Conservation (phyloP, 2,329 filamentous ascomycete species). For the Neurospora sp. region DNA sequence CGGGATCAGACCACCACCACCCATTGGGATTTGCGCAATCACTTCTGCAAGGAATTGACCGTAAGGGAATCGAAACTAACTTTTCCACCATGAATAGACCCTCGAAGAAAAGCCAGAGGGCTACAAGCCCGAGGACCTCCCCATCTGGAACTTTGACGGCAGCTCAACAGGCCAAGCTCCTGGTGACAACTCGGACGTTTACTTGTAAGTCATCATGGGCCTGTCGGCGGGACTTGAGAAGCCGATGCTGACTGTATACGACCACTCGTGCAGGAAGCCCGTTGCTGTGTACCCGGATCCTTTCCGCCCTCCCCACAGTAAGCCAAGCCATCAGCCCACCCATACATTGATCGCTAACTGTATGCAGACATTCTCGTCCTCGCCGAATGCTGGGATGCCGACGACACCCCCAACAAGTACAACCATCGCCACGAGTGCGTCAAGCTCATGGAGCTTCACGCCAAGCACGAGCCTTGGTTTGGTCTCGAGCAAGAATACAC, state of each 20-base stretch:
- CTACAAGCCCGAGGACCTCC: conserved; percentile 42
- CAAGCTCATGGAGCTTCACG: conserved; percentile 80
- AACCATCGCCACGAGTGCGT: conserved; percentile 89
- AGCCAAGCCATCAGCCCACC: neutral
- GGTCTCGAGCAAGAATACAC: conserved; percentile 90
- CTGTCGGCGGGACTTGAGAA: no score
- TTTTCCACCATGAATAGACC: conserved; percentile 27
- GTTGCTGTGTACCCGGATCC: conserved; percentile 37
- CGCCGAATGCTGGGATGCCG: conserved; percentile 67
- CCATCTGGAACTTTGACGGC: conserved; percentile 40
- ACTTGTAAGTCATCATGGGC: conserved; percentile 50
- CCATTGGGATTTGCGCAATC: neutral
- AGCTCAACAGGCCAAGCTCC: conserved; percentile 88
- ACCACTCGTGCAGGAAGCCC: neutral
- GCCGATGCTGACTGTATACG: no score
- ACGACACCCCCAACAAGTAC: conserved; percentile 86
- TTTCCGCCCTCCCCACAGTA: conserved; percentile 39
- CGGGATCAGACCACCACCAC: neutral
- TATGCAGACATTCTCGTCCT: conserved; percentile 56
- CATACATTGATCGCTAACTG: conserved; percentile 1
- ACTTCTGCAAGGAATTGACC: neutral
- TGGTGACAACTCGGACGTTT: conserved; percentile 94
- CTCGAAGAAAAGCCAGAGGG: conserved; percentile 34
- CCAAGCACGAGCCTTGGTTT: conserved; percentile 83
- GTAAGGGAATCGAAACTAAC: neutral